phyloP scores from a whole-genome alignment of 2,329 filamentous ascomycete species.

The Phyllosticta ampelicida region DNA sequence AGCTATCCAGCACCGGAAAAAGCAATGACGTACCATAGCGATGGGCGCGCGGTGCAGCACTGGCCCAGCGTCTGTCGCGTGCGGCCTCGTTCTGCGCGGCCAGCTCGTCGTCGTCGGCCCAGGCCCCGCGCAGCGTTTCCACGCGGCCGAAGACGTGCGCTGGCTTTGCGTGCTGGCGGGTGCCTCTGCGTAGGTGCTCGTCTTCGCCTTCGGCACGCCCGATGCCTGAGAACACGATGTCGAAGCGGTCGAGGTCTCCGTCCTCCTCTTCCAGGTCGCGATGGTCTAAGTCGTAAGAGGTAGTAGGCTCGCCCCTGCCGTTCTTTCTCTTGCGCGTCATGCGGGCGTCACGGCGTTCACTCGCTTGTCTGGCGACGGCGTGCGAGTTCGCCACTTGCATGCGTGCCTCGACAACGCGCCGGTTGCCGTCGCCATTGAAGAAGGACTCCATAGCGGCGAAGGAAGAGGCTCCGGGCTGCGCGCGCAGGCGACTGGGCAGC shows the following conservation, averaged over 20 bases:
- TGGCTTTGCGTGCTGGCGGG: constrained; percentile 13
- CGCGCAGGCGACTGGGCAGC: constrained; percentile 59
- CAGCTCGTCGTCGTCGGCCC: constrained; percentile 23
- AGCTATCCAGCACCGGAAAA: constrained; percentile 76
- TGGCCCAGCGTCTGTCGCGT: constrained; percentile 12
- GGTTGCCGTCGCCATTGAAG: constrained; percentile 66
- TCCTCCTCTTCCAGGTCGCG: constrained; percentile 19
- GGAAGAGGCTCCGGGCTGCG: constrained; percentile 35
- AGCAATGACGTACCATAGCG: constrained; percentile 46
- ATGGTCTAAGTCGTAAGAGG: constrained; percentile 13
- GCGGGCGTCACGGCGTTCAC: constrained; percentile 15
- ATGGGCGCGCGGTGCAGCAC: background rate
- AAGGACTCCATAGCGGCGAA: constrained; percentile 54
- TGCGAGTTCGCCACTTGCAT: constrained; percentile 47
- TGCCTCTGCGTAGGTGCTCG: background rate
- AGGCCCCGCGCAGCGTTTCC: constrained; percentile 29
- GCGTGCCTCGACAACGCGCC: constrained; percentile 64
- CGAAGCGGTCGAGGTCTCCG: constrained; percentile 13
- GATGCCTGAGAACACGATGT: constrained; percentile 3
- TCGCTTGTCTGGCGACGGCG: constrained; percentile 18
- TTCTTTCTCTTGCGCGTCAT: constrained; percentile 15
- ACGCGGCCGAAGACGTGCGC: constrained; percentile 32
- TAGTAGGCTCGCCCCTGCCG: background rate
- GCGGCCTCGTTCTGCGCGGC: constrained; percentile 16
- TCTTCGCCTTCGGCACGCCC: background rate